Evolutionary conservation across 2,329 filamentous ascomycete species (phyloP).

Genomic region (Penicillium corylophilum): DNA sequence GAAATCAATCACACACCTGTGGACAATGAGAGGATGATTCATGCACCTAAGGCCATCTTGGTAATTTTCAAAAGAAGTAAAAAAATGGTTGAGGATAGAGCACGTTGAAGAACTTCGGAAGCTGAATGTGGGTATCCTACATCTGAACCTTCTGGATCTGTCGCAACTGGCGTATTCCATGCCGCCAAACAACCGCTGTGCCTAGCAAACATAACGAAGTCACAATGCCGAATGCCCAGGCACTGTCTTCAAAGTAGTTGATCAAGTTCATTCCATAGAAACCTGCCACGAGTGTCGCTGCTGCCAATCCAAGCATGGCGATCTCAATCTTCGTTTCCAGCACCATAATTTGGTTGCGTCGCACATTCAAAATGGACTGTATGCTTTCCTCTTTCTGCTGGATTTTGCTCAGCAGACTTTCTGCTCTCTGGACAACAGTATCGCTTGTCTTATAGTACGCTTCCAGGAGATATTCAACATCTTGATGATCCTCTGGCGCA

Average conservation of each 20-base stretch:
- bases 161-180: conserved; percentile 25
- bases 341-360: conserved; percentile 42
- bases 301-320: conserved; percentile 36
- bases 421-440: conserved; percentile 31
- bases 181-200: conserved; percentile 23
- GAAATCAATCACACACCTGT: too few species aligned
- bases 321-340: conserved; percentile 40
- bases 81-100: too few species aligned
- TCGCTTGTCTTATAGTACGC: conserved; percentile 39
- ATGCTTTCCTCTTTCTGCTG: conserved; percentile 35
- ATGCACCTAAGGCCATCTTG: too few species aligned
- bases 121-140: background rate
- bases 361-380: conserved; percentile 34
- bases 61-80: too few species aligned
- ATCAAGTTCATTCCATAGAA: conserved; percentile 41
- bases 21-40: too few species aligned
- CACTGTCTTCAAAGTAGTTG: conserved; percentile 38
- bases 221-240: conserved; percentile 27
- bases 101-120: background rate
- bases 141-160: conserved; percentile 22
- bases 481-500: conserved; percentile 32
- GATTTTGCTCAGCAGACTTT: conserved; percentile 28
- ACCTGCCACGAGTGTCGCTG: conserved; percentile 37
- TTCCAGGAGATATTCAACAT: conserved; percentile 40
- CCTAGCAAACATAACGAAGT: conserved; percentile 20